phyloP scores from a whole-genome alignment of 352 stramenopile species.

The Phytophthora hybrid region DNA sequence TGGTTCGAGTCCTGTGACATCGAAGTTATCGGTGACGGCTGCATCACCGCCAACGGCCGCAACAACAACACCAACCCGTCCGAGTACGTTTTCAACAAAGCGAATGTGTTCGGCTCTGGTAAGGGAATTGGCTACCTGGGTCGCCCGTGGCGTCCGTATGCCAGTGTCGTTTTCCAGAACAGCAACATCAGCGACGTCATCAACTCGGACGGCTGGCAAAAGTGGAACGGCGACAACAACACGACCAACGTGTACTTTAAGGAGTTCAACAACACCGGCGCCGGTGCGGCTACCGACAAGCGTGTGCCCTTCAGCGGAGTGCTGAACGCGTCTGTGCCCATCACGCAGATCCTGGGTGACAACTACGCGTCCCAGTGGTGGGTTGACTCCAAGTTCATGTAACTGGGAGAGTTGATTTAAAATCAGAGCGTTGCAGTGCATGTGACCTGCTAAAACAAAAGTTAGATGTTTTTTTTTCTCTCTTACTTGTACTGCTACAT shows the following conservation, averaged over 20 bases:
- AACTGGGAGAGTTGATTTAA: neutral
- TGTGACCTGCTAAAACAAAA: neutral
- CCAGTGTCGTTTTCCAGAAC: constrained; percentile 1
- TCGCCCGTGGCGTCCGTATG: constrained; percentile 7
- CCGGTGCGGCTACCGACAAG: neutral
- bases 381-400: constrained; percentile 1
- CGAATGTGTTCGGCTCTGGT: neutral
- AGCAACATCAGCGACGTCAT: constrained; percentile 2
- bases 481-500: too few relatives aligned
- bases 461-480: neutral
- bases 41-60: neutral
- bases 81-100: constrained; percentile 1
- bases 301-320: constrained; percentile 4
- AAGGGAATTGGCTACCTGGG: neutral
- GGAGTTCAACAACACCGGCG: constrained; percentile 3
- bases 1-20: constrained; percentile 9
- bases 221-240: constrained; percentile 1
- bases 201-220: constrained; percentile 1
- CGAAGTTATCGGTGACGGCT: neutral
- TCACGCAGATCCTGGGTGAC: constrained; percentile 1
- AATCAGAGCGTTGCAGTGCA: neutral
- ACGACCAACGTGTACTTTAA: constrained; percentile 4
- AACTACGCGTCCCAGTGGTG: constrained; percentile 4
- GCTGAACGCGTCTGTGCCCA: neutral
- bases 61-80: neutral